Evolutionary conservation across 345 rosid genomes (phyloP), one percentile per base, ranked within the genome.

Genomic region (Corchorus capsularis): DNA sequence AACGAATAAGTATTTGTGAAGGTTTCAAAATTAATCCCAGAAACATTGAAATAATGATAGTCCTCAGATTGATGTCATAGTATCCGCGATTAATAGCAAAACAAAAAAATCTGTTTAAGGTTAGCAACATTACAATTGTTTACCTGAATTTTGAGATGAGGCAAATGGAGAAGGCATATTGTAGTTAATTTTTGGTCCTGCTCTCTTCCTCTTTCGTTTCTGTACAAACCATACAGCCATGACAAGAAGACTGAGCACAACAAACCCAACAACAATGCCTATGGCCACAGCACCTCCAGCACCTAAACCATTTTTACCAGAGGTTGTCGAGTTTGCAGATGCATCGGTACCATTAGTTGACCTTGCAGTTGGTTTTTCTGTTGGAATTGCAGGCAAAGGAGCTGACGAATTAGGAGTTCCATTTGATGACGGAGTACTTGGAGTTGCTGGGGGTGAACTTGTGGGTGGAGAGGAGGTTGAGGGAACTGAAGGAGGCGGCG

Each of bases 91-190:
- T 37, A 41, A 22, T 19, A 52, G 47, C 47, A 45, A 45, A 45
- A 45, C 47, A 45, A 1, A 65, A 43, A 66, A 17, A 5, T 17
- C 22, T 41, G 35, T 2, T 20, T 45, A n/a, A 4, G 10, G 9
- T 9, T 34, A 79, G 68, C 43, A 77, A 56, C 34, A 39, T 37
- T 80, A 27, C 60, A 53, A 69, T 39, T 12, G 66, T 73, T 73
- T 82, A 93, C 99, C 99, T 88, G 99, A 93, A 80, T 88, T 89
- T 78, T 93, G 98, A 35, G 98, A 93, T 60, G 94, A 93, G 22
- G 94, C 90, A 81, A 83, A 82, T 63, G 97, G 90, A 27, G 98
- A 96, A 60, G 94, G 91, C 90, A 89, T 82, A 50, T 76, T 71
- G 75, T 92, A 89, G 19, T 90, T 91, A 79, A 75, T 73, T 49